Evolutionary conservation across 306 rosid genomes (phyloP).

Genomic region (Albizia julibrissin): DNA sequence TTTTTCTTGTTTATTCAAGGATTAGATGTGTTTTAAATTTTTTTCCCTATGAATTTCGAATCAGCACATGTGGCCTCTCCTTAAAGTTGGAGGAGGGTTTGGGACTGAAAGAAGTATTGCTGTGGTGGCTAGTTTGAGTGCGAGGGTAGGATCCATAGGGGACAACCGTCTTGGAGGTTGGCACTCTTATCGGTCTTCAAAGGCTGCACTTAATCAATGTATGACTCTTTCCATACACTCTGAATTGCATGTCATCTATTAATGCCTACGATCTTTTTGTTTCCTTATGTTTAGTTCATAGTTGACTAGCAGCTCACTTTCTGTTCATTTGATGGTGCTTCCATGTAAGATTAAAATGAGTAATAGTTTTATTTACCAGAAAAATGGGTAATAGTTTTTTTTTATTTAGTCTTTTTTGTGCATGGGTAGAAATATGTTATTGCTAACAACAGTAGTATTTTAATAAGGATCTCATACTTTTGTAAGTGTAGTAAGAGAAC

Average conservation of each 20-base stretch:
- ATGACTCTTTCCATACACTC: slow-evolving; percentile 33
- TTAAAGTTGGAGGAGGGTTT: slow-evolving; percentile 66
- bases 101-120: slow-evolving; percentile 70
- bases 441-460: not conserved
- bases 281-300: not conserved
- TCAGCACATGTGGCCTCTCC: slow-evolving; percentile 98
- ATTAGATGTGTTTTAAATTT: not conserved
- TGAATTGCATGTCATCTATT: not conserved
- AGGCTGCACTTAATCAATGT: slow-evolving; percentile 93
- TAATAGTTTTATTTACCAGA: not conserved
- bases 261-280: not conserved
- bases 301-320: not conserved
- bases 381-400: not conserved
- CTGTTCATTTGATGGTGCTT: slow-evolving; percentile 11
- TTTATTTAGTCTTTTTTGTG: not conserved
- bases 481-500: not conserved
- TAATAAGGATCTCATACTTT: not conserved
- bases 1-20: slow-evolving; percentile 27
- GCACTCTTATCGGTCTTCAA: slow-evolving; percentile 95
- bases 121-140: slow-evolving; percentile 89
- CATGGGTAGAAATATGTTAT: not conserved
- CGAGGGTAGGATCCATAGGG: slow-evolving; percentile 93
- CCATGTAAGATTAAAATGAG: not conserved
- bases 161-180: slow-evolving; percentile 93
- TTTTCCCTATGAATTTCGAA: slow-evolving; percentile 22